phyloP scores from a whole-genome alignment of 805 yeast genomes.

The Saturnispora hagleri region DNA sequence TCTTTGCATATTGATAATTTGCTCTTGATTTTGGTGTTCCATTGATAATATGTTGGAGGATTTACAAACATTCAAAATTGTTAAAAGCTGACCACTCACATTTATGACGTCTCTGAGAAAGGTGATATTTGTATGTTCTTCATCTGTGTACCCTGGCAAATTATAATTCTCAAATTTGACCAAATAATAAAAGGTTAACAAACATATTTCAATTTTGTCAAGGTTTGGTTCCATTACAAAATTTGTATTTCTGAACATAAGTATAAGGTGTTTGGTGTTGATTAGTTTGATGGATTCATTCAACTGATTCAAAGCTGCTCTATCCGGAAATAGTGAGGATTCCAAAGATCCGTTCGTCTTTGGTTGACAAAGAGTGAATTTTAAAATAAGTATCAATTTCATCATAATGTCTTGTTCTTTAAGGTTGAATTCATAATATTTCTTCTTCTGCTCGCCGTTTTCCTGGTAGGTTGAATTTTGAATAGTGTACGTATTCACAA shows the following conservation, averaged over 20 bases:
- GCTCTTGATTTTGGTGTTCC: conserved; percentile 9
- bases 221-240: conserved; percentile 36
- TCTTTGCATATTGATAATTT: conserved; percentile 24
- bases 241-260: conserved; percentile 40
- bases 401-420: conserved; percentile 33
- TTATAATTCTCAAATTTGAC: conserved; percentile 29
- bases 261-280: conserved; percentile 31
- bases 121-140: conserved; percentile 24
- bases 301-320: conserved; percentile 22
- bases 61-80: conserved; percentile 36
- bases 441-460: conserved; percentile 34
- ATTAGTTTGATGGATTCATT: conserved; percentile 28
- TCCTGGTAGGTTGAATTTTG: conserved; percentile 29
- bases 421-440: conserved; percentile 25
- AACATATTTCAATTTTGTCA: conserved; percentile 41
- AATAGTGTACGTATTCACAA: conserved; percentile 31
- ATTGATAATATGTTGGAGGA: conserved; percentile 7
- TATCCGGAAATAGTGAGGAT: conserved; percentile 21
- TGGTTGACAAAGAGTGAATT: conserved; percentile 38
- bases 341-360: conserved; percentile 12
- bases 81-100: conserved; percentile 30
- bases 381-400: conserved; percentile 44
- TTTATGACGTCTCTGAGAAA: conserved; percentile 39
- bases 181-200: conserved; percentile 41
- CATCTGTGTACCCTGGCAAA: conserved; percentile 10